Percentiles rank a stretch among this genome's conserved stretches.
phyloP scores from a whole-genome alignment of 768 basidiomycete genomes.

The Pilatotrama ljubarskyi region DNA sequence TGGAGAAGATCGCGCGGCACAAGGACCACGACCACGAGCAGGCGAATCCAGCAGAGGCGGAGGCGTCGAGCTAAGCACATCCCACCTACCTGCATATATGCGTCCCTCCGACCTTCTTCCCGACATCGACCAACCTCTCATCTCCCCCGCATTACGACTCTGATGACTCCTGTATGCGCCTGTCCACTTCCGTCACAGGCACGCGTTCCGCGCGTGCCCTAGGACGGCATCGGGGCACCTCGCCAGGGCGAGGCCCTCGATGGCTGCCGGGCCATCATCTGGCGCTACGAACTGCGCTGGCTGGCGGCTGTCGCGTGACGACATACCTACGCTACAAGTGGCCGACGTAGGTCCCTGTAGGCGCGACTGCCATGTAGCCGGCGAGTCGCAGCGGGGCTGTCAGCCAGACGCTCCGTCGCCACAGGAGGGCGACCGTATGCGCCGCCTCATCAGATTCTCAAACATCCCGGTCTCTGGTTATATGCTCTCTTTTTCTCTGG shows the following conservation, averaged over 20 bases:
- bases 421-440: not conserved
- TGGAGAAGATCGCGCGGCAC: constrained; percentile 52
- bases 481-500: not conserved
- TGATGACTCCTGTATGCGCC: not conserved
- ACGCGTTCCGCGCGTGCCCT: constrained; percentile 11
- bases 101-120: not conserved
- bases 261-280: not conserved
- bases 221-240: constrained; percentile 1
- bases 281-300: not conserved
- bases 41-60: constrained; percentile 1
- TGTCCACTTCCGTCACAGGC: constrained; percentile 6
- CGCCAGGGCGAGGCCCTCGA: not conserved
- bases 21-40: constrained; percentile 25
- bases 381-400: not conserved
- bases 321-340: not conserved
- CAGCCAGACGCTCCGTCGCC: not conserved
- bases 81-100: not conserved
- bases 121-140: not conserved
- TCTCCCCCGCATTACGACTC: not conserved
- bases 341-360: constrained; percentile 8
- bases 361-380: not conserved
- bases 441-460: not conserved
- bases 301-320: not conserved
- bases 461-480: not conserved
- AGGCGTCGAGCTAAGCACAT: not conserved